Percentiles rank a stretch among this genome's conserved stretches.
Conservation (phyloP, 352 stramenopile species). For the Pythium oligandrum region DNA sequence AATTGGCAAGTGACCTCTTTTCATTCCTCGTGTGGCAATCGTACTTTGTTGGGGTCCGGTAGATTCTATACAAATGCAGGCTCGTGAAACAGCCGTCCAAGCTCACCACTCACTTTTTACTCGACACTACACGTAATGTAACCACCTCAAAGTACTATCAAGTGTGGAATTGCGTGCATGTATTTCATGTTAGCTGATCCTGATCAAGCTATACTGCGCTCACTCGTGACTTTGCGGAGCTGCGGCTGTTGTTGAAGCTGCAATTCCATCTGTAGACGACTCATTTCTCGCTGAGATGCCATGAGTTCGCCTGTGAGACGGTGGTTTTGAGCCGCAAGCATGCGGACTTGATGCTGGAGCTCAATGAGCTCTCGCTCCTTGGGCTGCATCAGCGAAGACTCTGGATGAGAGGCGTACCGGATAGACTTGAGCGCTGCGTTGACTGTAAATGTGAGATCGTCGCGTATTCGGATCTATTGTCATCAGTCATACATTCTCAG, state of each 20-base stretch:
- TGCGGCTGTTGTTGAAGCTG: constrained; percentile 42
- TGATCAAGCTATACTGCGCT: too few species aligned
- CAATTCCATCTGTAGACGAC: constrained; percentile 45
- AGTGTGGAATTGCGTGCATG: too few species aligned
- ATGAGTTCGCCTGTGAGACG: constrained; percentile 46
- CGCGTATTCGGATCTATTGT: constrained; percentile 54
- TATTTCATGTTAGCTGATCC: too few species aligned
- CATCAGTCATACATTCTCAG: too few species aligned
- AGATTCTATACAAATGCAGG: too few species aligned
- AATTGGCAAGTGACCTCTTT: too few species aligned
- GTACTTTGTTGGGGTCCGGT: too few species aligned
- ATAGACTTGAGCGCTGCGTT: constrained; percentile 80
- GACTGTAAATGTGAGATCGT: constrained; percentile 71
- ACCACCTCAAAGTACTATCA: too few species aligned
- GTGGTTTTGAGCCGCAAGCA: constrained; percentile 61
- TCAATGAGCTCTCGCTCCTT: constrained; percentile 35
- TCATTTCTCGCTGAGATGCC: constrained; percentile 47
- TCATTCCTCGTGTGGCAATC: too few species aligned
- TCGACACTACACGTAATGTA: too few species aligned
- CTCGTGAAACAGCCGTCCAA: too few species aligned
- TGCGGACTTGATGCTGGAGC: constrained; percentile 54
- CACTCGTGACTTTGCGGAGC: constrained; percentile 21
- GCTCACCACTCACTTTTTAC: too few species aligned
- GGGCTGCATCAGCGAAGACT: constrained; percentile 19
- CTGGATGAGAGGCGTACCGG: constrained; percentile 27